Conservation (phyloP, 2,329 filamentous ascomycete genomes). For the Aureobasidium mangrovei region DNA sequence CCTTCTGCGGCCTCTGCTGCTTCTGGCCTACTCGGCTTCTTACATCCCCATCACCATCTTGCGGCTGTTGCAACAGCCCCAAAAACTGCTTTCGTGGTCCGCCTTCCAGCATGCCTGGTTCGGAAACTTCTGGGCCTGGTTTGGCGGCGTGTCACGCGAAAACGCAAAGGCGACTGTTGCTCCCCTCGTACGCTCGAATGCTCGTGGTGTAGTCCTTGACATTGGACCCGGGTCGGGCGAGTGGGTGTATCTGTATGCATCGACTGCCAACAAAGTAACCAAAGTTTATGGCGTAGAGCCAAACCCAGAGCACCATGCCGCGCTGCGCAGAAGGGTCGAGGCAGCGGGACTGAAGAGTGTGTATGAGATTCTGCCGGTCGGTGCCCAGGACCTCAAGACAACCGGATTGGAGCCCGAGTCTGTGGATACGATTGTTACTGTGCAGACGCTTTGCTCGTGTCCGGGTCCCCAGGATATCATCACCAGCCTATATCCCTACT, state of each 20-base stretch:
- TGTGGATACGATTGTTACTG: conserved; percentile 51
- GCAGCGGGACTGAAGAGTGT: conserved; percentile 46
- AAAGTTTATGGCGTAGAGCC: conserved; percentile 57
- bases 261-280: conserved; percentile 25
- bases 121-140: conserved; percentile 49
- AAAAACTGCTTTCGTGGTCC: conserved; percentile 20
- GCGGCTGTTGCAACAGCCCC: conserved; percentile 27
- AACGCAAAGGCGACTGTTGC: conserved; percentile 37
- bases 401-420: conserved; percentile 43
- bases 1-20: conserved; percentile 31
- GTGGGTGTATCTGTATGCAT: conserved; percentile 48
- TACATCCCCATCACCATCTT: conserved; percentile 46
- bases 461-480: conserved; percentile 51
- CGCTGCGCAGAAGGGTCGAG: conserved; percentile 39
- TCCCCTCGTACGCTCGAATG: conserved; percentile 43
- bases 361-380: conserved; percentile 55
- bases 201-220: conserved; percentile 50
- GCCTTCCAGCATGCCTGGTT: conserved; percentile 46
- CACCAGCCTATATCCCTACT: conserved; percentile 45
- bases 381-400: conserved; percentile 48
- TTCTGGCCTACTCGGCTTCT: conserved; percentile 42
- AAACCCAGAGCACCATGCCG: conserved; percentile 45
- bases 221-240: conserved; percentile 54
- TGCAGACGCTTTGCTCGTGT: conserved; percentile 56
- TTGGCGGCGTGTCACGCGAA: conserved; percentile 44